These are phyloP conservation scores for Wickerhamiella vanderwaltii DNA, from an alignment of 805 yeast species.

Conservation along the genomic window DNA sequence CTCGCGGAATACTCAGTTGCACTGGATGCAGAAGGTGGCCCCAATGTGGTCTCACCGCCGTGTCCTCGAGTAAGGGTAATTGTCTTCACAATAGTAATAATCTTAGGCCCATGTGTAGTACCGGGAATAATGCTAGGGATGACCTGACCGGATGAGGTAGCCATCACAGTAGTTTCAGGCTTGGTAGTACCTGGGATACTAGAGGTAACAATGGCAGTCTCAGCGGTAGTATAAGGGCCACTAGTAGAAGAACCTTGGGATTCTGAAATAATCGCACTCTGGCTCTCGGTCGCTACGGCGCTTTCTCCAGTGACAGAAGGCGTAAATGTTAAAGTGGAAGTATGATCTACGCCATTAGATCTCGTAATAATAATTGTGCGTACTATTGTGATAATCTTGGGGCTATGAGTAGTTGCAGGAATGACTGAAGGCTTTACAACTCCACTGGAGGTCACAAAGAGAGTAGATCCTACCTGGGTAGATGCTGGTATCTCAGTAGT, in stretches of 20 bases:
- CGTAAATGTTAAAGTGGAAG: constrained; percentile 1
- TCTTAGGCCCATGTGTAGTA: constrained; percentile 2
- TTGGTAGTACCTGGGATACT: constrained; percentile 6
- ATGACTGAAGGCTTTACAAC: background rate
- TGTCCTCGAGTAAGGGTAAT: background rate
- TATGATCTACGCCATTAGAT: constrained; percentile 4
- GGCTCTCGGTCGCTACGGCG: too few relatives aligned
- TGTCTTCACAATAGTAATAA: constrained; percentile 9
- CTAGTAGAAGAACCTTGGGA: background rate
- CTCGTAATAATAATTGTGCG: constrained; percentile 5
- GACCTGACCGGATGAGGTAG: background rate
- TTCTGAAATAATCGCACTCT: too few relatives aligned
- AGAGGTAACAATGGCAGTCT: background rate
- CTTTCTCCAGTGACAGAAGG: too few relatives aligned
- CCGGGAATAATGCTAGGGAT: constrained; percentile 7
- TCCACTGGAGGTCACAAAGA: background rate
- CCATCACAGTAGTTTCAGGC: constrained; percentile 1
- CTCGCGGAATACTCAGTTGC: constrained; percentile 1
- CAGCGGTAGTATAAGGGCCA: background rate
- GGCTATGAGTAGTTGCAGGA: background rate
- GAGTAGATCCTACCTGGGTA: background rate
- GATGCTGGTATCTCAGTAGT: background rate
- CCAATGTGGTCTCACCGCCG: background rate
- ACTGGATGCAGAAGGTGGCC: background rate
- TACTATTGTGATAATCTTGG: constrained; percentile 6